phyloP scores from a whole-genome alignment of 305 asterid species.

The Fraxinus sp. region DNA sequence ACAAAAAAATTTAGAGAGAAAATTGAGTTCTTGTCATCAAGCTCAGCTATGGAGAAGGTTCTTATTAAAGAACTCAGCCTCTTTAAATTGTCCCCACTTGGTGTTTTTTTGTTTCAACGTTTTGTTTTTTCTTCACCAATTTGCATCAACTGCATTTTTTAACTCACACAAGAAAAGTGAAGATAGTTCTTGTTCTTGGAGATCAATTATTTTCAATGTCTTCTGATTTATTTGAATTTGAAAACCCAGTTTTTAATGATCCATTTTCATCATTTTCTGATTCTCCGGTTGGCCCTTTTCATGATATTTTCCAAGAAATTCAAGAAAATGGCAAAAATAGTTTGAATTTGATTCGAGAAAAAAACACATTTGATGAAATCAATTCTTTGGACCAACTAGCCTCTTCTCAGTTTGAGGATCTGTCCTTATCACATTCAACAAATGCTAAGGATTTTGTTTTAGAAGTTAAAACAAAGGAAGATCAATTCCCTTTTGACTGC shows the following conservation, averaged over 20 bases:
- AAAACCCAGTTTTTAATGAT: constrained; percentile 54
- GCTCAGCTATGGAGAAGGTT: constrained; percentile 31
- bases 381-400: constrained; percentile 42
- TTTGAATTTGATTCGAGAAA: constrained; percentile 26
- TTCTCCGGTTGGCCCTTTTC: constrained; percentile 26
- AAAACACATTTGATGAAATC: constrained; percentile 26
- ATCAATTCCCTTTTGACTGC: constrained; percentile 31
- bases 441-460: constrained; percentile 32
- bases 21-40: constrained; percentile 50
- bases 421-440: constrained; percentile 40
- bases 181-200: background rate
- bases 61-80: constrained; percentile 30
- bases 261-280: constrained; percentile 54
- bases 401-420: constrained; percentile 47
- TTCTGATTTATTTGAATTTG: constrained; percentile 64
- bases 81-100: constrained; percentile 24
- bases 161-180: background rate
- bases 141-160: constrained; percentile 15
- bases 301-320: constrained; percentile 33
- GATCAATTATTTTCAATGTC: constrained; percentile 43
- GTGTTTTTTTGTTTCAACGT: constrained; percentile 5
- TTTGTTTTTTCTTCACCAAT: constrained; percentile 22
- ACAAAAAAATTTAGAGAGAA: constrained; percentile 4
- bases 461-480: constrained; percentile 56
- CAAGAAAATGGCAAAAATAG: constrained; percentile 17